Conservation (phyloP, 2,329 filamentous ascomycete genomes). For the Trichoderma lentiforme region DNA sequence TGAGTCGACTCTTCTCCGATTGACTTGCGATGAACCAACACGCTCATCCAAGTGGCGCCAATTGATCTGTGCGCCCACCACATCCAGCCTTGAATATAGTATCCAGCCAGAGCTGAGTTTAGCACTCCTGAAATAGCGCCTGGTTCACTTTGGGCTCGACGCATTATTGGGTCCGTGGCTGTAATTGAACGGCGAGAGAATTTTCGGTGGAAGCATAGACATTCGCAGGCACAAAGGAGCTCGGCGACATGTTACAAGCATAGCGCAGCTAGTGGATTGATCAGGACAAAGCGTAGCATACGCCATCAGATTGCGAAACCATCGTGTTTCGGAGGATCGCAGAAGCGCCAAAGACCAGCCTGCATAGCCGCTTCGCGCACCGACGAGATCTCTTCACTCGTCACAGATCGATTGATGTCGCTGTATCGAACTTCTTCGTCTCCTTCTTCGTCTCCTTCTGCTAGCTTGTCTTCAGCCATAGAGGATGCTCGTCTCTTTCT, state of each 20-base stretch:
- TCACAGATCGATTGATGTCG: conserved; percentile 69
- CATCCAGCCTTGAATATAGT: neutral
- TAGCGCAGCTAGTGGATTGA: neutral
- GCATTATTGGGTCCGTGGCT: neutral
- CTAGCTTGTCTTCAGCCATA: conserved; percentile 21
- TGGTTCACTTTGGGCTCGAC: neutral
- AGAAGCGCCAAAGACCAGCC: conserved; percentile 76
- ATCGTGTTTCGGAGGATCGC: conserved; percentile 56
- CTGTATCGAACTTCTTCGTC: conserved; percentile 58
- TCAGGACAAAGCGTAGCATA: neutral
- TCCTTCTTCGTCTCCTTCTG: conserved; percentile 20
- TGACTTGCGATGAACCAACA: conserved; percentile 6
- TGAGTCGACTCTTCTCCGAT: neutral
- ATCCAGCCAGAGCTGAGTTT: neutral
- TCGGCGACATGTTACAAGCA: neutral
- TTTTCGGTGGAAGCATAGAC: neutral
- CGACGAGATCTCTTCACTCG: conserved; percentile 58
- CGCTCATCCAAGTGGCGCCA: conserved; percentile 1
- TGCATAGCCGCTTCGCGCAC: conserved; percentile 66
- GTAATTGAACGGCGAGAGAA: neutral
- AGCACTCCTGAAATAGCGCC: neutral
- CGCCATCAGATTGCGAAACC: conserved; percentile 47
- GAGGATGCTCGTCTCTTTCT: conserved; percentile 20
- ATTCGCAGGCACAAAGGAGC: neutral
- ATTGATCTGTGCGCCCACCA: conserved; percentile 22